Base-by-base conservation (phyloP, 202 grass and related monocot genomes). In the Hordeum pubiflorum region DNA sequence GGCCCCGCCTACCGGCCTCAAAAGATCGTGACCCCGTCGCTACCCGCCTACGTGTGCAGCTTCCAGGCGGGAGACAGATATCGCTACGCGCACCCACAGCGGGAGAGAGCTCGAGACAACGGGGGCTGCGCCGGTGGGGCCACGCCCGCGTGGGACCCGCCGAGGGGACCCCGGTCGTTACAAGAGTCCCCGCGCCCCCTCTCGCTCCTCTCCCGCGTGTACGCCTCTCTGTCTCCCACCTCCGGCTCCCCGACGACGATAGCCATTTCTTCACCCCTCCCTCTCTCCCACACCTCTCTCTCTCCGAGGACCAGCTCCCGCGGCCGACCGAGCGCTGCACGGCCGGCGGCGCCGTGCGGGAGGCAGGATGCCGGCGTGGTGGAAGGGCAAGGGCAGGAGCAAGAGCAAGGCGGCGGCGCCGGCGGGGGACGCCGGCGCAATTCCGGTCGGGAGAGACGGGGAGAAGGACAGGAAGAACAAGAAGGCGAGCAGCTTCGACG, bases 281-380 rank as follows among this genome's bases (percentile, higher is more conserved):
- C 83, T 40, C 48, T 44, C n/a, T 7, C 5, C 22, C 52, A 8
- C 50, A 20, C 0, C 5, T 17, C 20, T 81, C 18, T 26, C 57
- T 78, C 63, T 69, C 11, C 2, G 21, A 17, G 61, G 18, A 11
- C 31, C 24, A 26, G 4, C 13, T 15, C 27, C 34, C 24, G 6
- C 29, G 10, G 62, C 41, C n/a, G n/a, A 1, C 14, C 17, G 10
- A 74, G 71, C 48, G 22, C 18, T 21, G 48, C 71, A 6, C 7
- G 52, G 31, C 44, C 6, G 3, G 20, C 1, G 46, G 50, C 61
- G 46, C 18, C 63, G 83, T 80, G 59, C 36, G 52, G 52, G 64
- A 1, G 78, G 69, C 5, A 83, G 63, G 89, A 94, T 94, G 89
- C 89, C 73, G 72, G 33, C 80, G 79, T 91, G 91, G 91, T 94